These are phyloP conservation scores for Handroanthus guayacan DNA, from an alignment of 257 asterid species.

Conservation along the genomic window DNA sequence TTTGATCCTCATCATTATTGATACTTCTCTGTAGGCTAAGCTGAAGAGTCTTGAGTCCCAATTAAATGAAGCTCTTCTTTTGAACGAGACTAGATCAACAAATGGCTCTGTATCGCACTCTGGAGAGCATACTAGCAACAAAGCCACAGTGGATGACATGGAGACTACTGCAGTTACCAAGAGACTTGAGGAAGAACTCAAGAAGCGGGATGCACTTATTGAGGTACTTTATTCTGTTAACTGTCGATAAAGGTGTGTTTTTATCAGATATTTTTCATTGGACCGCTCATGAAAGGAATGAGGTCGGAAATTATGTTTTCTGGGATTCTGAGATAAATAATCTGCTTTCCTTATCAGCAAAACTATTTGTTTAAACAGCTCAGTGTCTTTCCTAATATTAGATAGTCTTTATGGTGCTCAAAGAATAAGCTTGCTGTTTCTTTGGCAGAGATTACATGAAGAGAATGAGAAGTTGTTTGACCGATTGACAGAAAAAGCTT, in stretches of 20 bases:
- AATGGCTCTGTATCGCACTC: constrained; percentile 57
- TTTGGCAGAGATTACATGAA: constrained; percentile 88
- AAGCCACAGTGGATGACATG: constrained; percentile 57
- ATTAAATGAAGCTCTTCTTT: constrained; percentile 68
- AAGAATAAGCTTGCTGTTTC: constrained; percentile 18
- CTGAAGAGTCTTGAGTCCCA: constrained; percentile 74
- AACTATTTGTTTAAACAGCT: constrained; percentile 20
- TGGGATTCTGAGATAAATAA: constrained; percentile 20
- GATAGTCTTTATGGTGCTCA: constrained; percentile 12
- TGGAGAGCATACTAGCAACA: constrained; percentile 50
- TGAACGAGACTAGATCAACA: constrained; percentile 52
- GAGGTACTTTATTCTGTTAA: constrained; percentile 62
- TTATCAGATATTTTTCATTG: constrained; percentile 14
- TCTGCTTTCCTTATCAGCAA: constrained; percentile 25
- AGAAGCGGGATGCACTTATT: constrained; percentile 93
- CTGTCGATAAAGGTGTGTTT: constrained; percentile 14
- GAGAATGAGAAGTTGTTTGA: constrained; percentile 97
- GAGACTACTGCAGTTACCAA: constrained; percentile 84
- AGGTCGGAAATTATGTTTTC: constrained; percentile 25
- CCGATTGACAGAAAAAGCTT: constrained; percentile 88
- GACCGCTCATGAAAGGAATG: constrained; percentile 27
- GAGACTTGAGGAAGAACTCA: constrained; percentile 96
- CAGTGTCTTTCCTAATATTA: constrained; percentile 30
- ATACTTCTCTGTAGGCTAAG: constrained; percentile 63
- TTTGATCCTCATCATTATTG: constrained; percentile 32